phyloP scores from a whole-genome alignment of 768 basidiomycete species.

The Agrocybe praecox region DNA sequence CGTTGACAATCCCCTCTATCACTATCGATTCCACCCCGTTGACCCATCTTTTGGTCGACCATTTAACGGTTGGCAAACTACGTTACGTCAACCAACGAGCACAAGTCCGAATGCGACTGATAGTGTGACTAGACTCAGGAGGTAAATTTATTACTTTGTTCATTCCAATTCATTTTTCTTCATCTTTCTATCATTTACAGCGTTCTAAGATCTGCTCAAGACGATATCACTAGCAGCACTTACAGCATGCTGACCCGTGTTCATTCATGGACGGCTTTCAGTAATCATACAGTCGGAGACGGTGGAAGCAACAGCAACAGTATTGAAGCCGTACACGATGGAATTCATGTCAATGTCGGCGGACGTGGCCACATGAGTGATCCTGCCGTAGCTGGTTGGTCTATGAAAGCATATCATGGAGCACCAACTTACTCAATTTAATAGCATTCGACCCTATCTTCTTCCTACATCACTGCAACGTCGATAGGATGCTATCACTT shows the following conservation, averaged over 20 bases:
- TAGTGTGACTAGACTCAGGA: constrained; percentile 28
- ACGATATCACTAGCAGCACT: constrained; percentile 30
- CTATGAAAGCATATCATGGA: not conserved
- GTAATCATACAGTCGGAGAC: constrained; percentile 43
- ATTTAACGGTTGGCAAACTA: constrained; percentile 32
- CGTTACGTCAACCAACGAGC: constrained; percentile 33
- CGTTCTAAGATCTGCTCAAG: constrained; percentile 14
- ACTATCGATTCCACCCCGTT: constrained; percentile 25
- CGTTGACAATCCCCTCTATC: constrained; percentile 24
- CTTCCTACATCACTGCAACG: constrained; percentile 55
- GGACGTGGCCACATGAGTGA: constrained; percentile 46
- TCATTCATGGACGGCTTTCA: constrained; percentile 45
- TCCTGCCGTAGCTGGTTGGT: constrained; percentile 40
- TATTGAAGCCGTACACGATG: constrained; percentile 52
- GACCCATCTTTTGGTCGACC: constrained; percentile 30
- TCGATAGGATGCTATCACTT: constrained; percentile 53
- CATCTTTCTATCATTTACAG: not conserved
- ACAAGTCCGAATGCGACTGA: constrained; percentile 27
- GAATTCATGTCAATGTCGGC: constrained; percentile 44
- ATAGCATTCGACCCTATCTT: constrained; percentile 57
- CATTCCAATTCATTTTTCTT: not conserved
- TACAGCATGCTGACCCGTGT: constrained; percentile 40
- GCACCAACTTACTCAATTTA: not conserved
- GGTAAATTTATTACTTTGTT: constrained; percentile 17
- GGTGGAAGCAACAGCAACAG: constrained; percentile 44